Evolutionary conservation across 495 filamentous ascomycete species (phyloP).

Genomic region (Penicillium coffeae): DNA sequence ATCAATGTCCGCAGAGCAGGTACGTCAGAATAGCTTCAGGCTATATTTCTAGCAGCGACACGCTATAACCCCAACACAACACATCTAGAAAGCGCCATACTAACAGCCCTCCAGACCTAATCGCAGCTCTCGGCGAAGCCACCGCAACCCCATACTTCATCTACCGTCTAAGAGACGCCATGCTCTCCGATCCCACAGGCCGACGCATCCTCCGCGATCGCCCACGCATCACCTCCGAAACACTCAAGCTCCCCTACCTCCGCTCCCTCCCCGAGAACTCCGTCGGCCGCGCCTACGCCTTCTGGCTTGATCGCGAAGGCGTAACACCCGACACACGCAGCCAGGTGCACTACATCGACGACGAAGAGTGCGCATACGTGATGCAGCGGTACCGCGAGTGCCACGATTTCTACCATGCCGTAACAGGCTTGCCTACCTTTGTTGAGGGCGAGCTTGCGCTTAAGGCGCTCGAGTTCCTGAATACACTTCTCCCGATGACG

Average conservation of each 20-base stretch:
- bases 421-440: slow-evolving; percentile 88
- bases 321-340: slow-evolving; percentile 87
- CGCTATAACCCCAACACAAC: neutral
- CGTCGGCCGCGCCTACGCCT: slow-evolving; percentile 79
- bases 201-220: slow-evolving; percentile 87
- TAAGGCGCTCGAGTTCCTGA: slow-evolving; percentile 95
- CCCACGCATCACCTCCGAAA: slow-evolving; percentile 79
- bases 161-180: slow-evolving; percentile 81
- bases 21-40: slow-evolving; percentile 20
- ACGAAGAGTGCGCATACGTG: slow-evolving; percentile 93
- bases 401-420: slow-evolving; percentile 97
- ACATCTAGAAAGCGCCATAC: slow-evolving; percentile 1
- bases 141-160: slow-evolving; percentile 96
- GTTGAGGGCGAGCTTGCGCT: slow-evolving; percentile 91
- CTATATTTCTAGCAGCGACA: neutral
- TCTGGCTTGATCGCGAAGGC: slow-evolving; percentile 87
- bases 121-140: slow-evolving; percentile 87
- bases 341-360: slow-evolving; percentile 82
- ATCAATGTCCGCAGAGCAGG: slow-evolving; percentile 75
- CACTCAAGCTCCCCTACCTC: slow-evolving; percentile 66
- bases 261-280: slow-evolving; percentile 67
- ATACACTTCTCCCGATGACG: slow-evolving; percentile 93
- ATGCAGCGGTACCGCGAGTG: slow-evolving; percentile 98
- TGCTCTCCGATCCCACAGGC: slow-evolving; percentile 80
- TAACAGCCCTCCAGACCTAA: slow-evolving; percentile 61